phyloP scores from a whole-genome alignment of 257 asterid genomes.

The Petrea volubilis region DNA sequence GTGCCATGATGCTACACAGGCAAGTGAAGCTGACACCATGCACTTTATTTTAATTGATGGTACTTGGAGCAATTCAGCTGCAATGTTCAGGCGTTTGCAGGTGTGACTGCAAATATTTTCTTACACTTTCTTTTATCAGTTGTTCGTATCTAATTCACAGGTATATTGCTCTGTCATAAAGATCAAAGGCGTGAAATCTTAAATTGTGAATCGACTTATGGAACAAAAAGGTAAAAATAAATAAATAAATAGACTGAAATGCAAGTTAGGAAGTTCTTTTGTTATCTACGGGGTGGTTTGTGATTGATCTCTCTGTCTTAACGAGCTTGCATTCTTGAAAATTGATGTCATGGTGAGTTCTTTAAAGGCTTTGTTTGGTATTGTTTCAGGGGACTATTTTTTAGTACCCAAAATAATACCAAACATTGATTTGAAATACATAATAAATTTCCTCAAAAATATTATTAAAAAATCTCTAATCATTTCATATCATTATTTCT shows the following conservation, averaged over 20 bases:
- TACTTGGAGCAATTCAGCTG: slow-evolving; percentile 95
- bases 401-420: no score
- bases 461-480: no score
- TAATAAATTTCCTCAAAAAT: no score
- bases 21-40: slow-evolving; percentile 36
- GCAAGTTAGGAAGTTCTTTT: not conserved
- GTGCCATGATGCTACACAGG: slow-evolving; percentile 37
- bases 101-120: slow-evolving; percentile 32
- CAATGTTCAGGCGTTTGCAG: slow-evolving; percentile 95
- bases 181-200: not conserved
- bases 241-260: not conserved
- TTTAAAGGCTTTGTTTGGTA: no score
- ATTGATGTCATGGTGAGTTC: not conserved
- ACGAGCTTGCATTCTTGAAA: not conserved
- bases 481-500: no score
- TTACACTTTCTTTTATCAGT: not conserved
- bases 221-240: not conserved
- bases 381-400: no score
- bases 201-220: slow-evolving; percentile 7
- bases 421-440: no score
- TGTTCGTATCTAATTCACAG: not conserved
- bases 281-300: not conserved
- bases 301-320: not conserved
- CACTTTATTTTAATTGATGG: slow-evolving; percentile 91
- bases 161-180: not conserved